Base-by-base conservation (phyloP, 352 stramenopile genomes). In the Pythium dissimile region DNA sequence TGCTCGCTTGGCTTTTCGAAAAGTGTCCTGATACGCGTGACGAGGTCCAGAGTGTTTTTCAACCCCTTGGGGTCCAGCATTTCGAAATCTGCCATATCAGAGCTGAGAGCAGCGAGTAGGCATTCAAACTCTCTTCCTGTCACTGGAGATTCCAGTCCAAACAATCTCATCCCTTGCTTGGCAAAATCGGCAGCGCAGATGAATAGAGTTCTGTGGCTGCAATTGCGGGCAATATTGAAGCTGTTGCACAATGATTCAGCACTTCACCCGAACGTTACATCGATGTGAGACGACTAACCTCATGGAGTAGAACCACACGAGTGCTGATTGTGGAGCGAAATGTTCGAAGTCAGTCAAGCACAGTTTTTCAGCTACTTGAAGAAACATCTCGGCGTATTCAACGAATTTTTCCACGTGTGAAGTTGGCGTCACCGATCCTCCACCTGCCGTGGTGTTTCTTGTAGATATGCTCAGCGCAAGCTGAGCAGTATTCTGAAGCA, bases 261-360 rank as follows among this genome's bases (percentile, higher is more conserved):
- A n/a, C n/a, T n/a, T n/a, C n/a, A n/a, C n/a, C n/a, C n/a, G n/a
- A n/a, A n/a, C n/a, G n/a, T n/a, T n/a, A n/a, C n/a, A n/a, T n/a
- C n/a, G n/a, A n/a, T n/a, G n/a, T n/a, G n/a, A n/a, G n/a, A 26
- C 11, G 5, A 11, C 54, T 28, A 69, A 93, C 83, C 80, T 86
- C 66, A 83, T 89, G 24, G 66, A 62, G 57, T 84, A 93, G 41
- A 93, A 93, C 83, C 83, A 93, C 45, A 85, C 69, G 21, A 87
- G 81, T 1, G 85, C 71, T 15, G 77, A 67, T 30, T 73, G 47
- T 24, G 79, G 60, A 18, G 73, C 75, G 35, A 84, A 61, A 1
- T 12, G 11, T 13, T 51, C 50, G 10, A 32, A 37, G 30, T 34
- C 27, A 23, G 48, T 43, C 20, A 21, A 4, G 11, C 51, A 26